phyloP scores from a whole-genome alignment of 2,329 filamentous ascomycete genomes.

The Mariannaea elegans region DNA sequence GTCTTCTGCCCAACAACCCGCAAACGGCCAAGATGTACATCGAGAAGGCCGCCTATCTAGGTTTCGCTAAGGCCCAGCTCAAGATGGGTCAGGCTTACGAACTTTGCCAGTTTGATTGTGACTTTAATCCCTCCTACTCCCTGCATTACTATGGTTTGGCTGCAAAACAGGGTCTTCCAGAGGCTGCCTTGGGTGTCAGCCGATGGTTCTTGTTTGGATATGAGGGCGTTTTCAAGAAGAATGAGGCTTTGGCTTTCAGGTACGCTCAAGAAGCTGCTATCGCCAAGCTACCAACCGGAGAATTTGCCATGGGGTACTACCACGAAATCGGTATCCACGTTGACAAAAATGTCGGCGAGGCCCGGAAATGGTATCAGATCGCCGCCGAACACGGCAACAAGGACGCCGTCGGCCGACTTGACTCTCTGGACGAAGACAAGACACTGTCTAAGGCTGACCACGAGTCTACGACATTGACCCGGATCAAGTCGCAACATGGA shows the following conservation, averaged over 20 bases:
- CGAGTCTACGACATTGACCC: constrained; percentile 86
- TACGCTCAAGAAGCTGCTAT: constrained; percentile 89
- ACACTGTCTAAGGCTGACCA: constrained; percentile 91
- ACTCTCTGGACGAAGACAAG: constrained; percentile 83
- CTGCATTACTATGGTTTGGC: constrained; percentile 96
- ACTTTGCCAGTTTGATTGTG: constrained; percentile 90
- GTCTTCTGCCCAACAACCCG: constrained; percentile 75
- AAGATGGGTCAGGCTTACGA: constrained; percentile 98
- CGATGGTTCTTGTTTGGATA: constrained; percentile 99
- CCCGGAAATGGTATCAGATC: constrained; percentile 88
- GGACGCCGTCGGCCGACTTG: constrained; percentile 83
- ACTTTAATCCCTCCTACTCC: constrained; percentile 92
- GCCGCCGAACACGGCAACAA: constrained; percentile 92
- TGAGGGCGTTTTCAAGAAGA: constrained; percentile 92
- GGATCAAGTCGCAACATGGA: constrained; percentile 84
- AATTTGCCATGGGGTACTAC: constrained; percentile 98
- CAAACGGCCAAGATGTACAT: constrained; percentile 84
- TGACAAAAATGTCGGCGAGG: constrained; percentile 82
- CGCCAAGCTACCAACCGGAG: constrained; percentile 84
- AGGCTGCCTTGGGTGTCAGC: constrained; percentile 95
- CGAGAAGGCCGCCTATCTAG: constrained; percentile 94
- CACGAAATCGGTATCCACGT: constrained; percentile 95
- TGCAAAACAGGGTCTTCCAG: constrained; percentile 88
- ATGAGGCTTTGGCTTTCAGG: constrained; percentile 90
- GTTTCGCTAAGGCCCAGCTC: constrained; percentile 94